Base-by-base conservation (phyloP, 805 yeast genomes). In the Yarrowia alimentaria region DNA sequence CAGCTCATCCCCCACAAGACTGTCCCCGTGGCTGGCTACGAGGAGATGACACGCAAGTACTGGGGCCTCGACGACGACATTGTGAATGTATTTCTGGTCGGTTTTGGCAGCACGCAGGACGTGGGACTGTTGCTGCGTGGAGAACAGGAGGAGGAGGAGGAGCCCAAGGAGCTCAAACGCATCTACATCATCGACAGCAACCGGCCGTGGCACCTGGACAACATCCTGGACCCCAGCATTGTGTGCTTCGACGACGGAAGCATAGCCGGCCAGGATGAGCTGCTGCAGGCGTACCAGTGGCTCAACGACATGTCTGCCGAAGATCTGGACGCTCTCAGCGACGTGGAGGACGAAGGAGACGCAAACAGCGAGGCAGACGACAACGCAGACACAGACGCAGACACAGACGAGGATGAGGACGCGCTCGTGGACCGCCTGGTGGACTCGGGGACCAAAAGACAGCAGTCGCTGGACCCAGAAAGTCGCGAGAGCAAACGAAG, bases 201-300 rank as follows among this genome's bases (percentile, higher is more conserved):
- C 57, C 71, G 98, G 56, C 99, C 99, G 4, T 93, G 99, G 98
- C 90, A 90, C 66, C 70, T 93, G 56, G 96, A 90, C 64, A 93
- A 93, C 62, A 61, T 93, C 38, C 90, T 85, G 72, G 81, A 91
- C 6, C 79, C 79, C 8, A 74, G 79, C 56, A 78, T 93, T 5
- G 53, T 63, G 5, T 90, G 98, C 65, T 77, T 90, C 54, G 98
- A 90, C 61, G 98, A 91, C 63, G 96, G 96, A 0, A 71, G 72
- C 7, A n/a, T n/a, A n/a, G n/a, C n/a, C n/a, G n/a, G n/a, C n/a
- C 13, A 33, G 16, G 19, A 19, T 1, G 47, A 40, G 10, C 19
- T 40, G 9, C n/a, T 40, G 14, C 19, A n/a, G 22, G 50, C 50
- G 8, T 43, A 30, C 22, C 20, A 30, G n/a, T 43, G 50, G 50